These are phyloP conservation scores for Pugionium cornutum DNA, from an alignment of 345 rosid species.

Conservation along the genomic window DNA sequence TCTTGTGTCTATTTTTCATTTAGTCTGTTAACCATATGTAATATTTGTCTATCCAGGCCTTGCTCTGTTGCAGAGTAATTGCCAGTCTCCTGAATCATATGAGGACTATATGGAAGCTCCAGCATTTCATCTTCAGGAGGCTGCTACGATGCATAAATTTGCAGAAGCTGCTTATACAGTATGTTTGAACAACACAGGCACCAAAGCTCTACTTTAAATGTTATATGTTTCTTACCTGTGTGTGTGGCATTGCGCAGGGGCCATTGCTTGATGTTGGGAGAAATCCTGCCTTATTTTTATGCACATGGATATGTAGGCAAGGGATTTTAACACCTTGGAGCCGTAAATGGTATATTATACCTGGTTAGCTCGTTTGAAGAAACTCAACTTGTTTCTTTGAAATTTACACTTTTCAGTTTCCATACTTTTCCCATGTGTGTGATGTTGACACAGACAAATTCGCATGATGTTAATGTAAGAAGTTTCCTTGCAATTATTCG, in stretches of 20 bases:
- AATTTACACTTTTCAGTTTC: background rate
- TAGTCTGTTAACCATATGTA: constrained; percentile 11
- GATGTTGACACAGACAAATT: background rate
- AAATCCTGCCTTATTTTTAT: constrained; percentile 72
- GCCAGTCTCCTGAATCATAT: constrained; percentile 41
- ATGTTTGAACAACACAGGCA: constrained; percentile 20
- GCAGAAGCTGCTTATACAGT: constrained; percentile 98
- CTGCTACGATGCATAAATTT: constrained; percentile 67
- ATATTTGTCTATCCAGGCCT: constrained; percentile 60
- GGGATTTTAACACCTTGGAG: constrained; percentile 82
- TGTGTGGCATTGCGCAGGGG: constrained; percentile 56
- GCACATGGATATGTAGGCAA: constrained; percentile 85
- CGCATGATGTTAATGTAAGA: constrained; percentile 13
- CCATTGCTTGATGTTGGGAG: constrained; percentile 92
- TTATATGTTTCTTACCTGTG: constrained; percentile 3
- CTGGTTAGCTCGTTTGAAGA: constrained; percentile 39
- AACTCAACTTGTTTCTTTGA: constrained; percentile 29
- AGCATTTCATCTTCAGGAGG: constrained; percentile 56
- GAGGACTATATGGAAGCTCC: constrained; percentile 66
- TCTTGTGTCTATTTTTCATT: background rate
- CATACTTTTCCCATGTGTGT: constrained; percentile 1
- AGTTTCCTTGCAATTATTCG: constrained; percentile 23
- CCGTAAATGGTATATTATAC: constrained; percentile 50
- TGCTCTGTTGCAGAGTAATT: constrained; percentile 73
- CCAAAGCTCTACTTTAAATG: background rate